Base-by-base conservation (phyloP, 2,329 filamentous ascomycete genomes). In the Colletotrichum abscissum region DNA sequence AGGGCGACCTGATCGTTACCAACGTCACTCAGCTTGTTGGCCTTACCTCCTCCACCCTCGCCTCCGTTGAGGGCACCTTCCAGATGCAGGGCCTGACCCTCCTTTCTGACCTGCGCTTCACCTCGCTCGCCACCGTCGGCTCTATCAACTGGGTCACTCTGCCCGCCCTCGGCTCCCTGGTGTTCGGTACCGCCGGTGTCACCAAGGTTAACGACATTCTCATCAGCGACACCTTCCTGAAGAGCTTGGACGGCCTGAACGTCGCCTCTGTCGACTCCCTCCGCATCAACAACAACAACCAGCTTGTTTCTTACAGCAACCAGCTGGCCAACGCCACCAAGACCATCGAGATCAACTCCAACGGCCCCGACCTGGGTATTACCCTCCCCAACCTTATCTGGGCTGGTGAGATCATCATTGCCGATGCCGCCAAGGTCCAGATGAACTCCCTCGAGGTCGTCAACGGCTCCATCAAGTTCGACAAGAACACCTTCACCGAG, bases 281-380 rank as follows among this genome's bases (percentile, higher is more conserved):
- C 82, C 88, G 94, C 82, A 93, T 99, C 84, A 93, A 94, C 89
- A 98, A 98, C 92, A 98, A 98, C 91, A 86, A 86, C 75, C 92
- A 93, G 81, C 89, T 99, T 78, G 90, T 89, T 81, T 88, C 87
- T 74, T 94, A 97, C 86, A 90, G 90, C 81, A 94, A 95, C 83
- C 90, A 93, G 81, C 88, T 98, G 72, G 88, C 88, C 82, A 96
- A 94, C 85, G 90, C 98, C 78, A 93, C 89, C 76, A 87, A 89
- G 69, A 83, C 88, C 59, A 86, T 98, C 66, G 91, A 89, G 79
- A 91, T 99, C 81, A 90, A 92, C 78, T 92, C 92, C 87, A 99
- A 99, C 88, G 92, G 93, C 80, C 86, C 89, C 76, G 87, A 91
- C 76, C 89, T 98, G 78, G 85, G 88, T 74, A 84, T 97, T 77